Conservation (phyloP, 345 rosid genomes). For the Hevea brasiliensis region DNA sequence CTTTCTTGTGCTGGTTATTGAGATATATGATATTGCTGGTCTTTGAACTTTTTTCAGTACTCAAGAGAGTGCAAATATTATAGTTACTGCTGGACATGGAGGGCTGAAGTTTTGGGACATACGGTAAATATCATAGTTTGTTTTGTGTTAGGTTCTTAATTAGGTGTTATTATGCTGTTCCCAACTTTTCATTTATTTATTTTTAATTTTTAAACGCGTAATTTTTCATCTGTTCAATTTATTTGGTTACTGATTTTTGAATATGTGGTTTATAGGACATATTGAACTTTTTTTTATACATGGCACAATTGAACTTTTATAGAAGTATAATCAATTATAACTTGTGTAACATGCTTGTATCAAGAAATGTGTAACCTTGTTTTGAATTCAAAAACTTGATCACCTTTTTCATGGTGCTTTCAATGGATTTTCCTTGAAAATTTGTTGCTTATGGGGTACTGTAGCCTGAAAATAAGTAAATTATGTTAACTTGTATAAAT, state of each 20-base stretch:
- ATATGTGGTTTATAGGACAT: neutral
- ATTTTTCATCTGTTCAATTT: conserved; percentile 6
- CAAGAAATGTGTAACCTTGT: neutral
- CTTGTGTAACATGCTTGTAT: neutral
- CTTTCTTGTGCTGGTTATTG: conserved; percentile 11
- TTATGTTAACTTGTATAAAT: neutral
- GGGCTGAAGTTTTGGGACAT: conserved; percentile 92
- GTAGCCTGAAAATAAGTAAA: neutral
- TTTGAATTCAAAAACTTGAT: neutral
- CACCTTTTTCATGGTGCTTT: neutral
- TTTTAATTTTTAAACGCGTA: neutral
- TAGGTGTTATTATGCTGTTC: neutral
- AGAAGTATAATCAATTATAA: neutral
- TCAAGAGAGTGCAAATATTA: conserved; percentile 56
- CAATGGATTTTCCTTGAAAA: neutral
- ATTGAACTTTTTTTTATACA: no score
- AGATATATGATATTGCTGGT: conserved; percentile 14
- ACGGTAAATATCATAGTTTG: conserved; percentile 49
- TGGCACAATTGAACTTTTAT: neutral
- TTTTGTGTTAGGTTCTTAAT: conserved; percentile 9
- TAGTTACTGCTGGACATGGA: conserved; percentile 83
- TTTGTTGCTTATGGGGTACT: neutral
- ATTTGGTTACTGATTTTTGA: neutral
- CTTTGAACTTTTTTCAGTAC: conserved; percentile 49
- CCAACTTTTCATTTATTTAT: neutral